Evolutionary conservation across 352 stramenopile genomes (phyloP).

Genomic region (Phytophthora tentaculata): DNA sequence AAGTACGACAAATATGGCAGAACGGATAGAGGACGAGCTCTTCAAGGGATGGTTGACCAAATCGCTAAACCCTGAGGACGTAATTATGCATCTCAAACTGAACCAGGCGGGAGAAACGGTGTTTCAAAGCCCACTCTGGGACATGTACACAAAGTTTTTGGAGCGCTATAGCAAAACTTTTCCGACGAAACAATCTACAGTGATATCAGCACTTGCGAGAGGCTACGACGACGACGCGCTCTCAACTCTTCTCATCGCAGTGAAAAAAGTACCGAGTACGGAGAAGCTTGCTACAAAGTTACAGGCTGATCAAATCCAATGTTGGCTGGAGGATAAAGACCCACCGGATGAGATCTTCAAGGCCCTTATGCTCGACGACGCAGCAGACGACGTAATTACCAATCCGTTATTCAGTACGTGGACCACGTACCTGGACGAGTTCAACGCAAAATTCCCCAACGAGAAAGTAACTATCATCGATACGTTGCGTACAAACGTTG

Average conservation of each 20-base stretch:
- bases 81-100: conserved; percentile 7
- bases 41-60: conserved; percentile 1
- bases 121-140: conserved; percentile 1
- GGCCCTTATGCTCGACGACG: not conserved
- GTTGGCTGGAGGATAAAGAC: not conserved
- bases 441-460: conserved; percentile 4
- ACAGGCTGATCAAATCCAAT: not conserved
- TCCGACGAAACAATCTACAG: not conserved
- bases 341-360: conserved; percentile 2
- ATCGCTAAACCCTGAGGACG: not conserved
- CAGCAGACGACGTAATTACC: not conserved
- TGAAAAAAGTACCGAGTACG: conserved; percentile 1
- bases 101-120: not conserved
- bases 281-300: conserved; percentile 14
- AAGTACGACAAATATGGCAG: not conserved
- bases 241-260: not conserved
- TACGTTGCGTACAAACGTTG: not conserved
- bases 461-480: conserved; percentile 8
- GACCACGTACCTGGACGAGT: not conserved
- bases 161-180: not conserved
- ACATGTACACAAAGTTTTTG: not conserved
- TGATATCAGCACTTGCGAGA: conserved; percentile 10
- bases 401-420: not conserved
- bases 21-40: not conserved
- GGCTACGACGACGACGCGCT: not conserved